Evolutionary conservation across 495 filamentous ascomycete species (phyloP), one percentile per base, ranked within the genome.

Genomic region (Penicillium goetzii): DNA sequence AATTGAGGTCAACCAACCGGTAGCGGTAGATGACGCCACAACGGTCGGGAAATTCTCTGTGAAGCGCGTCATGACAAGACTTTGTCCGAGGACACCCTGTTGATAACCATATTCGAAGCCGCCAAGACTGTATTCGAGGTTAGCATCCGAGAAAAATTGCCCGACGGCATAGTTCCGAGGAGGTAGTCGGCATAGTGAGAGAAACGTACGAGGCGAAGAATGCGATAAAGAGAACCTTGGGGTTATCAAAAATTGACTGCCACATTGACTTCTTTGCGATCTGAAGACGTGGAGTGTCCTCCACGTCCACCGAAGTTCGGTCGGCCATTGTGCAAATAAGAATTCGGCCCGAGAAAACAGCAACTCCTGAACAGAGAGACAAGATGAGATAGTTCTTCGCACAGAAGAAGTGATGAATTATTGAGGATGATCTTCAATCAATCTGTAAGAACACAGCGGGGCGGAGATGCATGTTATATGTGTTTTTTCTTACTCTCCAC

Each of bases 31-130:
- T 0, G 78, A 80, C 10, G 65, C 64, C 5, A 80, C 76, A 8
- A 80, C 74, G 7, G 71, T 61, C 11, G 78, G 79, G 62, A 81
- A 81, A 40, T 78, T 78, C n/a, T 73, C 71, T 14, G 60, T 76
- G 66, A 81, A 81, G 0, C 72, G 69, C 10, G 62, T 62, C 79
- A 81, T 81, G 59, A 81, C 79, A 33, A 79, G 58, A 32, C 76
- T 74, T 50, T 80, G 76, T 32, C 76, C 75, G 0, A 81, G 63
- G 23, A 81, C 77, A 59, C 79, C 79, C 58, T 81, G 79, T 54
- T 80, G 78, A 61, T 81, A 81, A 33, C 79, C 79, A 76, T 80
- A 81, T 59, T 80, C 77, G 56, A 81, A 78, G 32, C 79, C 79
- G 58, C 79, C 78, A 41, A 80, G 74, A 12, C 75, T 78, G 52